Percentiles rank a stretch among this genome's conserved stretches.
phyloP scores from a whole-genome alignment of 305 asterid species.

The Fraxinus xanthoxyloides region DNA sequence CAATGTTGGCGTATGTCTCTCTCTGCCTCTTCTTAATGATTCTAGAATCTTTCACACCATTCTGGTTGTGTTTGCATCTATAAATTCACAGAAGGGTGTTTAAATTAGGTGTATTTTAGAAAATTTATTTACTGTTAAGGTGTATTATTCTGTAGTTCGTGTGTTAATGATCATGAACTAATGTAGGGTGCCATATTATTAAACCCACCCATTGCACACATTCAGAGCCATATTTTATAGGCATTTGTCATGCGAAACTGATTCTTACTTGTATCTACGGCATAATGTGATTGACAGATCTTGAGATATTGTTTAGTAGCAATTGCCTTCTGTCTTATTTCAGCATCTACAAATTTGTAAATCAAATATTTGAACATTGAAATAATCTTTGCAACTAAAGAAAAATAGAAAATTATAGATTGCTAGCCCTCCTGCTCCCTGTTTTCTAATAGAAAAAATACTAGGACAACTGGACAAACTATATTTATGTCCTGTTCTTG shows the following conservation, averaged over 20 bases:
- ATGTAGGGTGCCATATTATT: background rate
- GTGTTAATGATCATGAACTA: background rate
- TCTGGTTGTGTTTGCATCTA: conserved; percentile 7
- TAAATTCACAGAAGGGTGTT: conserved; percentile 5
- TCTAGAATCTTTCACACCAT: conserved; percentile 11
- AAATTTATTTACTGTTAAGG: background rate
- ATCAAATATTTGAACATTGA: background rate
- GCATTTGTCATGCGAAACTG: background rate
- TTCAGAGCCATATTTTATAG: background rate
- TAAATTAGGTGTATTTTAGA: background rate
- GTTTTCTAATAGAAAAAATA: background rate
- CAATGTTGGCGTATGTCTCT: conserved; percentile 44
- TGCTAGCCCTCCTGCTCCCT: background rate
- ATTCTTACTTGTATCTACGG: background rate
- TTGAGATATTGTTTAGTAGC: background rate
- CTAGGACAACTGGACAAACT: background rate
- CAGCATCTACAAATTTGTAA: background rate
- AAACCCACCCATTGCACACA: background rate
- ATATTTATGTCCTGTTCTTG: background rate
- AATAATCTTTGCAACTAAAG: background rate
- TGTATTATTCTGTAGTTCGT: background rate
- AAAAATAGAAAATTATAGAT: background rate
- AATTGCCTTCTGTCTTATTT: background rate
- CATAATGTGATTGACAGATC: background rate
- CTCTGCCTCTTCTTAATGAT: conserved; percentile 18